Base-by-base conservation (phyloP, 106 monocot genomes). In the Allium fistulosum region DNA sequence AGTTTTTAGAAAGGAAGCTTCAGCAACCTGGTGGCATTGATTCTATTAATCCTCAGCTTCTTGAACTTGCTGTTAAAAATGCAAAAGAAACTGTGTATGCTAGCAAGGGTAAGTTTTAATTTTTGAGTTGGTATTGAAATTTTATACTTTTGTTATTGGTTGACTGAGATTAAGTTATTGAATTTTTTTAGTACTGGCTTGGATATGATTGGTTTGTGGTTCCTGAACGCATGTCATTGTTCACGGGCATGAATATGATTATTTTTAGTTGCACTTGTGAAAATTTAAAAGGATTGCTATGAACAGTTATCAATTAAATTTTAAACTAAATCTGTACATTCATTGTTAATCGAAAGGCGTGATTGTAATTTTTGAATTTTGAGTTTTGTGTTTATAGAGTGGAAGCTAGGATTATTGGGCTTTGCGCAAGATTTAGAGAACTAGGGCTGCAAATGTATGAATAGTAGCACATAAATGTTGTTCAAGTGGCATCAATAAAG, bases 1-100 rank as follows among this genome's bases (percentile, higher is more conserved):
- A 93, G 81, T 99, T 99, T 81, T 77, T 99, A 1, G 93, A 93
- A 64, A 79, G 99, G 67, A 99, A 99, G 72, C 84, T 99, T 17
- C 88, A 93, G 70, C 80, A 99, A 53, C 93, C 99, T 49, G 93
- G 81, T 80, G 99, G 99, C 11, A 61, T 99, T 61, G 66, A 83
- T 7, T 90, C 93, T n/a, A 68, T 99, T 46, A 73, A 99, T 46
- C 93, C 93, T 3, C 74, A 83, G 71, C 77, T 90, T 79, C 83
- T 99, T 7, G 90, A 99, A 58, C 63, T 82, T 28, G 99, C 93
- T 47, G 90, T 99, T 7, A 82, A 73, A 68, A 87, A 93, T 71
- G 99, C 99, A 17, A 99, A 99, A 76, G 87, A 87, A 53, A 90
- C 99, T 0, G 81, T 93, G 8, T 72, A 66, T 71, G 79, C 84